Evolutionary conservation across 2,329 filamentous ascomycete species (phyloP).

Genomic region (Talaromyces sp.): DNA sequence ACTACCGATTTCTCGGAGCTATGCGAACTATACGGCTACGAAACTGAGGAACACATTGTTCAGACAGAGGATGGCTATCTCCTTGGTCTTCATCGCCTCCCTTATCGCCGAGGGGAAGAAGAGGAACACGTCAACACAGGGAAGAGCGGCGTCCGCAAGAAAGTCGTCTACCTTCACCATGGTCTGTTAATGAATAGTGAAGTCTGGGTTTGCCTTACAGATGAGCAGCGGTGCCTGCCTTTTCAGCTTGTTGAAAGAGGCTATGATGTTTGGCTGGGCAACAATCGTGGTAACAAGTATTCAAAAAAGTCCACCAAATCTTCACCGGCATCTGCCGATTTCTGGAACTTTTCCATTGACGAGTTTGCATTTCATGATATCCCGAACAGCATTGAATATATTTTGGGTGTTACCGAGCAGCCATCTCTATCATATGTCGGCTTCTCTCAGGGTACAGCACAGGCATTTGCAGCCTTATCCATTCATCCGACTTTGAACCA

Average conservation of each 20-base stretch:
- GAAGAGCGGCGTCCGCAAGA: slow-evolving; percentile 65
- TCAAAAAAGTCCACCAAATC: slow-evolving; percentile 84
- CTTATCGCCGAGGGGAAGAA: slow-evolving; percentile 78
- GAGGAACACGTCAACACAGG: slow-evolving; percentile 68
- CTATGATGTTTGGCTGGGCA: slow-evolving; percentile 96
- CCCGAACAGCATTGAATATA: slow-evolving; percentile 87
- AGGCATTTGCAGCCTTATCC: slow-evolving; percentile 88
- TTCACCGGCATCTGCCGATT: slow-evolving; percentile 69
- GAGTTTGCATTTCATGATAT: slow-evolving; percentile 98
- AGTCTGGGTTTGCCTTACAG: slow-evolving; percentile 92
- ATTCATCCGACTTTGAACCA: slow-evolving; percentile 90
- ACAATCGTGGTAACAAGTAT: slow-evolving; percentile 98
- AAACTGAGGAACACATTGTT: slow-evolving; percentile 91
- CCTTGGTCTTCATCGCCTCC: slow-evolving; percentile 81
- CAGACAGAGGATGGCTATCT: slow-evolving; percentile 93
- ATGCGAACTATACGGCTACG: slow-evolving; percentile 87
- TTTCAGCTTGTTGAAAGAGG: slow-evolving; percentile 86
- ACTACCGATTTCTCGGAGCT: slow-evolving; percentile 90
- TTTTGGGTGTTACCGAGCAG: slow-evolving; percentile 77
- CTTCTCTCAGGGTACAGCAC: slow-evolving; percentile 94
- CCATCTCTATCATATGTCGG: slow-evolving; percentile 89
- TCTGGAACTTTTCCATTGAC: slow-evolving; percentile 99
- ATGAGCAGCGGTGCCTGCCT: slow-evolving; percentile 77
- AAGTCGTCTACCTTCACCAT: slow-evolving; percentile 90
- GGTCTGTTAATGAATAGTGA: slow-evolving; percentile 98